Percentiles rank a stretch among this genome's conserved stretches.
phyloP scores from a whole-genome alignment of 139 green algal species.

The Ettlia oleoabundans region DNA sequence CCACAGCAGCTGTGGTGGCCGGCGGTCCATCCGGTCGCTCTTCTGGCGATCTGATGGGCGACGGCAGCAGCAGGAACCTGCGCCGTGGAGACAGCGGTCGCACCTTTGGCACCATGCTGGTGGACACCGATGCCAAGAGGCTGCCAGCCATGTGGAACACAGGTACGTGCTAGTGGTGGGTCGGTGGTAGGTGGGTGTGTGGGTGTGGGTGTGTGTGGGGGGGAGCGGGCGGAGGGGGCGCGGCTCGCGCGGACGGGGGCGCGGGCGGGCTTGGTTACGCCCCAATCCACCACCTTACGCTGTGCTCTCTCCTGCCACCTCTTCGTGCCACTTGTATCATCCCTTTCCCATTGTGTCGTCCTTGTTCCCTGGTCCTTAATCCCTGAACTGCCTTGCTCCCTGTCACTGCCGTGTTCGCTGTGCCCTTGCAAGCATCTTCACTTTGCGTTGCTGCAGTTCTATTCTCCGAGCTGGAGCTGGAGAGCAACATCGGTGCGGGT shows the following conservation, averaged over 20 bases:
- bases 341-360: no score
- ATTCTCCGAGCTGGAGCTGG: slow-evolving; percentile 29
- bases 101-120: neutral
- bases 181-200: neutral
- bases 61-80: neutral
- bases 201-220: neutral
- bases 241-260: no score
- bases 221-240: neutral
- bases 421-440: neutral
- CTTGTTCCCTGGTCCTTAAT: no score
- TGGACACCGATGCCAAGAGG: neutral
- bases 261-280: no score
- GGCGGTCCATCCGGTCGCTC: neutral
- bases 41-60: neutral
- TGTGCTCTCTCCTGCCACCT: no score
- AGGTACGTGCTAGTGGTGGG: no score
- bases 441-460: neutral
- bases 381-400: no score
- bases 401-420: no score
- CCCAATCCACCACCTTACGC: no score
- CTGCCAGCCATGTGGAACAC: slow-evolving; percentile 11
- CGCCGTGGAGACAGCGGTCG: neutral
- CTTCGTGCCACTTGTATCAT: no score
- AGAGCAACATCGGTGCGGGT: slow-evolving; percentile 44
- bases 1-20: neutral